Evolutionary conservation across 208 protist genomes (phyloP).

Genomic region (Trypanosoma lewisi): DNA sequence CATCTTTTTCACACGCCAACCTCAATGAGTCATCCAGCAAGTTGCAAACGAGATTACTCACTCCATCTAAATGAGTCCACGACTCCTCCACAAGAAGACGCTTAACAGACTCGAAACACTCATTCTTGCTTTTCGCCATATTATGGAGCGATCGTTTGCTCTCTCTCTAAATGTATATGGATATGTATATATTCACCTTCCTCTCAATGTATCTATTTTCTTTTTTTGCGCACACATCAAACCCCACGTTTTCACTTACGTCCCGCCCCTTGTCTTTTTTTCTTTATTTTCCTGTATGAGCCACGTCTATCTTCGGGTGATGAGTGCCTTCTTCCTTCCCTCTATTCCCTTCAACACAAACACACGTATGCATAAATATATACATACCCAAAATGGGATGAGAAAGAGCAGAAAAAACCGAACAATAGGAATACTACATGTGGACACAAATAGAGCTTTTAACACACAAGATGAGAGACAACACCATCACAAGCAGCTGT

Average conservation of each 20-base stretch:
- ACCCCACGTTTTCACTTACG: too few species aligned
- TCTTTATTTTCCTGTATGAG: background rate
- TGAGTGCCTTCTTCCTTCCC: background rate
- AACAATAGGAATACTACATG: too few species aligned
- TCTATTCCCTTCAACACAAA: background rate
- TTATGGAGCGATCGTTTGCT: background rate
- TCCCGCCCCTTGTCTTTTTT: too few species aligned
- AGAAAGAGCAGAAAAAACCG: too few species aligned
- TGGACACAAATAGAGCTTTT: background rate
- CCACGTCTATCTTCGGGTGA: background rate
- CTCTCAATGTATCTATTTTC: background rate
- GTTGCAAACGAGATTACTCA: slow-evolving; percentile 11
- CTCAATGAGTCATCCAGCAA: slow-evolving; percentile 13
- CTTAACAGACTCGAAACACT: slow-evolving; percentile 1
- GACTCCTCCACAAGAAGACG: slow-evolving; percentile 15
- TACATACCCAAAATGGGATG: too few species aligned
- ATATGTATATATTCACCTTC: background rate
- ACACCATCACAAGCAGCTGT: background rate
- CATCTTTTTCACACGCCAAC: background rate
- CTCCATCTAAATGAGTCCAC: background rate
- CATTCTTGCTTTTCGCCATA: background rate
- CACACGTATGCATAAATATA: background rate
- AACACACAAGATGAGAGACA: too few species aligned
- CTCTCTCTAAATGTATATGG: background rate
- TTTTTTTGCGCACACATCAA: background rate